Evolutionary conservation across 129 eudicot genomes (phyloP).

Genomic region (Chrysanthemum lavandulifolium): DNA sequence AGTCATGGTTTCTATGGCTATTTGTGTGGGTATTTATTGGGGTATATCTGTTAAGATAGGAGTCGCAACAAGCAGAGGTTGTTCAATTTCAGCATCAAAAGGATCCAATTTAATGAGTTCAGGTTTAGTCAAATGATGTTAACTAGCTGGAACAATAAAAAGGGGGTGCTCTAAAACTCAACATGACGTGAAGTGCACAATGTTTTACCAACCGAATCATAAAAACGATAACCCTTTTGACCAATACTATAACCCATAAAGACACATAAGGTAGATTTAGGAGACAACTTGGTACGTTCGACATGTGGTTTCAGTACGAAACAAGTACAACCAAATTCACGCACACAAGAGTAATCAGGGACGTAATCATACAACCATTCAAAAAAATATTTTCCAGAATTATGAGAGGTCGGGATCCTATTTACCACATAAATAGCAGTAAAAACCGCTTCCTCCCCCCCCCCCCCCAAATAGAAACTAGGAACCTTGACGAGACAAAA

Average conservation of each 20-base stretch:
- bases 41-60: background rate
- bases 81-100: background rate
- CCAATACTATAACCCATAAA: background rate
- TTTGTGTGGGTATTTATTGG: too few species aligned
- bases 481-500: background rate
- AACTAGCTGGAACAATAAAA: background rate
- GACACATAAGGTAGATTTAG: background rate
- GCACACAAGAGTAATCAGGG: background rate
- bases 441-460: background rate
- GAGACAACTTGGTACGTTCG: background rate
- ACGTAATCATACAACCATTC: background rate
- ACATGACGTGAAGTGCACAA: background rate
- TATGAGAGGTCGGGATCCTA: background rate
- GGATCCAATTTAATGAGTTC: background rate
- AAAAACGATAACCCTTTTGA: background rate
- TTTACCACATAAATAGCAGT: background rate
- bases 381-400: background rate
- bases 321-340: background rate
- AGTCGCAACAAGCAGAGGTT: background rate
- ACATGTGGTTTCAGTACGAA: background rate
- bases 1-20: too few species aligned
- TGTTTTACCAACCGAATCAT: background rate
- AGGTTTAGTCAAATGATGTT: background rate
- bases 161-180: background rate
- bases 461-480: background rate